These are phyloP conservation scores for Trichophyton verrucosum DNA, from an alignment of 2,329 filamentous ascomycete species.

Conservation along the genomic window DNA sequence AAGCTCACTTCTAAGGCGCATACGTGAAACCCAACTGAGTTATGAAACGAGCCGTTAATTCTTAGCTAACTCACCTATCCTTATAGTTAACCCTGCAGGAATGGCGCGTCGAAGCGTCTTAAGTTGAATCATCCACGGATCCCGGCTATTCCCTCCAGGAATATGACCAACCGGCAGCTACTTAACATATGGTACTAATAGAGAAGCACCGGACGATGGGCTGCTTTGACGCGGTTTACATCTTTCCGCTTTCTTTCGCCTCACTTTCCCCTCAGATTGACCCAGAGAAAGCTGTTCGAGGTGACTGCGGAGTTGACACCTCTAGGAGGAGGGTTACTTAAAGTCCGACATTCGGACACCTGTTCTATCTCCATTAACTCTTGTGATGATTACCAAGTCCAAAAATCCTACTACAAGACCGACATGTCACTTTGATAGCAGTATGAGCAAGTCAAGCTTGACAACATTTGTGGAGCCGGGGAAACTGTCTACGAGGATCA, in stretches of 20 bases:
- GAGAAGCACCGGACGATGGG: no score
- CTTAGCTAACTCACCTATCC: no score
- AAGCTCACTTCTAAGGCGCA: no score
- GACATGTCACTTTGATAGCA: slow-evolving; percentile 15
- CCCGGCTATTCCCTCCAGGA: no score
- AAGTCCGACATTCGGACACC: slow-evolving; percentile 12
- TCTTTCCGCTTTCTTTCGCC: background rate
- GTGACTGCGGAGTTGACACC: slow-evolving; percentile 15
- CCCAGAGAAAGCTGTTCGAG: background rate
- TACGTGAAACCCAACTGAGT: no score
- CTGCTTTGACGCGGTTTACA: no score
- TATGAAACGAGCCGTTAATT: no score
- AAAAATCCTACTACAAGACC: slow-evolving; percentile 9
- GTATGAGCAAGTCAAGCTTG: slow-evolving; percentile 10
- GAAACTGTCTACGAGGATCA: background rate
- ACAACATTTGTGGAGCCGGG: slow-evolving; percentile 13
- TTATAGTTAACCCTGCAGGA: no score
- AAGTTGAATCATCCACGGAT: no score
- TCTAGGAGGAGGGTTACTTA: slow-evolving; percentile 21
- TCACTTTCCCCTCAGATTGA: slow-evolving; percentile 10
- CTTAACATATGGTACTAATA: no score
- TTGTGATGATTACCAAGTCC: slow-evolving; percentile 16
- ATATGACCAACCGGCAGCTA: no score
- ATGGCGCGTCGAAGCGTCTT: no score
- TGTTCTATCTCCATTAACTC: slow-evolving; percentile 19